Conservation (phyloP, 768 basidiomycete genomes). For the Pleurotus citrinopileatus region DNA sequence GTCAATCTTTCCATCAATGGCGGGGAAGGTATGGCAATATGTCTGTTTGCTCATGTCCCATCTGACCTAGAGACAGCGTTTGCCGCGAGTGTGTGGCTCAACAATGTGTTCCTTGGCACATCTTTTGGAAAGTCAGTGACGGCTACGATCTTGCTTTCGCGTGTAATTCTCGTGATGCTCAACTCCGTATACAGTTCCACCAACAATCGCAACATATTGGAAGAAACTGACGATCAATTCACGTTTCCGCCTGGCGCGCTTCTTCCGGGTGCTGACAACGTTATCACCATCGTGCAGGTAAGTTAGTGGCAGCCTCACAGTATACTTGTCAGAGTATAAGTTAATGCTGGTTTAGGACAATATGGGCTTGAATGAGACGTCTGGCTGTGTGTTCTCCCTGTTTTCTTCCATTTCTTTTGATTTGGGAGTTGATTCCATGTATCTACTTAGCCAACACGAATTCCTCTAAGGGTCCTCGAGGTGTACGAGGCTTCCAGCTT, state of each 20-base stretch:
- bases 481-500: conserved; percentile 75
- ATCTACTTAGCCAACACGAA: conserved; percentile 36
- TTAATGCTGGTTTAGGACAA: too few species aligned
- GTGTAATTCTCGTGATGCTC: background rate
- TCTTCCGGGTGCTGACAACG: conserved; percentile 55
- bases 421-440: background rate
- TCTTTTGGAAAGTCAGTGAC: conserved; percentile 67
- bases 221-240: conserved; percentile 69
- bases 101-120: conserved; percentile 66
- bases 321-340: too few species aligned
- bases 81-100: conserved; percentile 81
- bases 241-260: conserved; percentile 58
- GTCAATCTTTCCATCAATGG: conserved; percentile 81
- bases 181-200: conserved; percentile 46
- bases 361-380: conserved; percentile 71
- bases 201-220: conserved; percentile 56
- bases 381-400: conserved; percentile 33
- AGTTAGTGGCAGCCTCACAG: conserved; percentile 7
- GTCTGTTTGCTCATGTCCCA: background rate
- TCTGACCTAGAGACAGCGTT: conserved; percentile 48
- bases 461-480: conserved; percentile 69
- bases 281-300: conserved; percentile 76
- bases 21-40: conserved; percentile 52
- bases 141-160: background rate
- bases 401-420: background rate